Base-by-base conservation (phyloP, 164 flowering plant species). In the Vitis labrusca region DNA sequence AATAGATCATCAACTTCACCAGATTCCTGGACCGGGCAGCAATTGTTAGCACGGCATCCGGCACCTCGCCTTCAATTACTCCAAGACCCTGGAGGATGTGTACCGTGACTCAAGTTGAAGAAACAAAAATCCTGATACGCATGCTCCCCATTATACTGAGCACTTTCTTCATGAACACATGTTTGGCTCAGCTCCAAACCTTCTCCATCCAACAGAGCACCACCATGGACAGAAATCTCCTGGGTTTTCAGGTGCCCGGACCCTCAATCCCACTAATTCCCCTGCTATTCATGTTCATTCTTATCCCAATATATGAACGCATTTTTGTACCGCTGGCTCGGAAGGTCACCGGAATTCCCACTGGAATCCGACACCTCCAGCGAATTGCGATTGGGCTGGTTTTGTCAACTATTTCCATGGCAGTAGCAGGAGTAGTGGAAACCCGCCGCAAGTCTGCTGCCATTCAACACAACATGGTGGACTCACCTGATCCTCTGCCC, bases 101-200 rank as follows among this genome's bases (percentile, higher is more conserved):
- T 69, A 85, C 86, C 3, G 86, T 90, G 61, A 86, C 90, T 47
- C 93, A 90, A 75, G 89, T 90, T 17, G 92, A 90, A 61, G 89
- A 90, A 75, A 82, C 90, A 9, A 90, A 92, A 64, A 88, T 86
- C 64, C 73, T 92, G 27, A 8, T 88, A 11, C 79, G 88, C 2
- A 86, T 90, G 89, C 76, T 85, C 37, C 93, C 92, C 48, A 85
- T 90, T 54, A 78, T 86, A 52, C 51, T 83, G 19, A 81, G 92
- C 80, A 90, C 94, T 0, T 64, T 90, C n/a, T 82, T 91, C 83
- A 83, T 90, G 86, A 88, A 84, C 85, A 86, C 89, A 8, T 84
- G 89, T 56, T 61, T 90, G 64, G 90, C 97, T 62, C 97, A 91
- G 56, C 91, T 90, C 63, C 92, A 86, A 50, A 90, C 93, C 27